Evolutionary conservation across 1,139 yeast species (phyloP), one percentile per base, ranked within the genome.

Genomic region (Geotrichum klebahnii): DNA sequence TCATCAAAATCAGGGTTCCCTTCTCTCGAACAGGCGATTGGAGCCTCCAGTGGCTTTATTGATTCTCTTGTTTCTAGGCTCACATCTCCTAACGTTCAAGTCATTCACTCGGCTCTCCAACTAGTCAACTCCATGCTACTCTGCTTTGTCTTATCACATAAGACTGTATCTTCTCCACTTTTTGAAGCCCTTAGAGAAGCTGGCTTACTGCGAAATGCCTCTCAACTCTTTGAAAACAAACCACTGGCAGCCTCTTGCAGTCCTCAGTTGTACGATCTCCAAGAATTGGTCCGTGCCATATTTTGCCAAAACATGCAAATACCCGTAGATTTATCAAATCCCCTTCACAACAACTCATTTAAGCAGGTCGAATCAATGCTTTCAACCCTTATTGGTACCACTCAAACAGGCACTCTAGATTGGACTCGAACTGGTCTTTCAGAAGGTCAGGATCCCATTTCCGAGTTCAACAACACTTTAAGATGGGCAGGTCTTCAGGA

Each of bases 401-500:
- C 53, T 9, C 54, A 53, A 37, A 23, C 50, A 9, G 54, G 49
- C 16, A 29, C 36, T 12, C 55, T 57, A 10, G 65, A 63, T 40
- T 63, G 65, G 63, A 55, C 45, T 14, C 58, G 57, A 39, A 63
- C 66, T 5, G 67, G 68, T 12, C 56, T 63, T 28, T 46, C 57
- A 2, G 53, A 55, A 14, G 57, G 55, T 20, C 50, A 46, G n/a
- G 57, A 52, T 9, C 62, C 64, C 6, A 50, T 55, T 14, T 54
- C 57, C 4, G 55, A 62, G 45, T 57, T 64, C 51, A 58, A 61
- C 41, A 45, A 49, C 29, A 50, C 56, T 17, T 54, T 60, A 20
- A 58, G 59, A 33, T 58, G 65, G 60, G 61, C 62, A 6, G 68
- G 67, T 9, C 53, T 63, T 53, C 61, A 65, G 17, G 69, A 65